Base-by-base conservation (phyloP, 176 grass and related monocot species). In the Eragrostis curvula region DNA sequence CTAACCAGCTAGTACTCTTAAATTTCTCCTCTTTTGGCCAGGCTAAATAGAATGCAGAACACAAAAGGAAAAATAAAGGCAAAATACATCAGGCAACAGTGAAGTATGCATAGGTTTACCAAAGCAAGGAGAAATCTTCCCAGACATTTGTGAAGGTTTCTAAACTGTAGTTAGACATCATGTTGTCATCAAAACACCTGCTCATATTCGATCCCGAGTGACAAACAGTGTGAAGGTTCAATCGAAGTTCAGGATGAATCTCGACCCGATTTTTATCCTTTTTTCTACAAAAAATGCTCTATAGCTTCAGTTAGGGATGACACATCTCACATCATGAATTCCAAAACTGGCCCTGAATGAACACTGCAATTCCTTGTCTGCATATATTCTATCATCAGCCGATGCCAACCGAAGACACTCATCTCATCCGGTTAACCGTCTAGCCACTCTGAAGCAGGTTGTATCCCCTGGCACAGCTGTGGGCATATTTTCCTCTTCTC, bases 391-490 rank as follows among this genome's bases (percentile, higher is more conserved):
- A 44, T 24, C 13, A 68, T 15, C 74, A 61, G 56, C 59, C 66
- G 12, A 65, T 74, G 69, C 60, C 58, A 59, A 84, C 23, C n/a
- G 29, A 80, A 74, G 27, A 29, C 41, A 63, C 24, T 56, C 47
- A n/a, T 51, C 40, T 40, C 47, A 63, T 77, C 57, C 42, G 40
- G 7, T 9, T 14, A 70, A 77, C 14, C 9, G 24, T 9, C 23
- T 41, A 29, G 3, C n/a, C 21, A 39, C 75, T 47, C 21, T 40
- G 25, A 30, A 12, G 50, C 40, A 63, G 39, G 45, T 66, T 66
- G 65, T 81, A 50, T 70, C 55, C 74, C 84, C 28, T 73, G 60
- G n/a, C 42, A 50, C n/a, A 66, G 21, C 57, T 36, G 40, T 48
- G 41, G 17, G 24, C 44, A 4, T 51, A 32, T 59, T 47, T 68